Conservation (phyloP, 108 stramenopile genomes). For the Phaeodactylum tricornutum region DNA sequence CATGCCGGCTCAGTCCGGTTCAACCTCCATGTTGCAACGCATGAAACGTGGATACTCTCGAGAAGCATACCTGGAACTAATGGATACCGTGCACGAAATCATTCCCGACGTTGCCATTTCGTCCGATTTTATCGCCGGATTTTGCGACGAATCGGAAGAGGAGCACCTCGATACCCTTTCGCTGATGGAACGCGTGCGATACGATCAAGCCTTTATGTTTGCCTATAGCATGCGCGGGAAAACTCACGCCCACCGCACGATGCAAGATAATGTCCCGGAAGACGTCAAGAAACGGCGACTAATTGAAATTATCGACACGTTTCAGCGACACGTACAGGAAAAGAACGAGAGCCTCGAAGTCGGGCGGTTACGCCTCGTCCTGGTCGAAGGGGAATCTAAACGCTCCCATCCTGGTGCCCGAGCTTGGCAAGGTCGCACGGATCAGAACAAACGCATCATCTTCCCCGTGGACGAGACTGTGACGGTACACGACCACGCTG, state of each 20-base stretch:
- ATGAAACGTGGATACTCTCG: slow-evolving; percentile 96
- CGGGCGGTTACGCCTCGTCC: slow-evolving; percentile 59
- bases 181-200: slow-evolving; percentile 80
- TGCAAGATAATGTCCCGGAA: slow-evolving; percentile 92
- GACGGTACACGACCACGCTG: no score
- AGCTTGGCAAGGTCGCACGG: slow-evolving; percentile 62
- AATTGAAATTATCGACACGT: slow-evolving; percentile 69
- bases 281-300: slow-evolving; percentile 83
- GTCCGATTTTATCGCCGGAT: slow-evolving; percentile 95
- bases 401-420: slow-evolving; percentile 25
- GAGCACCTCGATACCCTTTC: slow-evolving; percentile 89
- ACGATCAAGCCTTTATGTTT: slow-evolving; percentile 97
- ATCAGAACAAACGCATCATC: slow-evolving; percentile 71
- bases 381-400: slow-evolving; percentile 77
- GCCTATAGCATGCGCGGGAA: slow-evolving; percentile 91
- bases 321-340: slow-evolving; percentile 51
- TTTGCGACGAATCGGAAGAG: slow-evolving; percentile 95
- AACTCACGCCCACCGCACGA: slow-evolving; percentile 87
- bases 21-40: slow-evolving; percentile 69
- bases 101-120: slow-evolving; percentile 90
- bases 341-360: slow-evolving; percentile 65
- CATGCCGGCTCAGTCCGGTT: slow-evolving; percentile 95
- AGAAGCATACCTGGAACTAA: slow-evolving; percentile 88
- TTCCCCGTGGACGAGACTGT: slow-evolving; percentile 34
- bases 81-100: slow-evolving; percentile 44